Evolutionary conservation across 1,139 yeast species (phyloP).

Genomic region (Lodderomyces jiufengensis): DNA sequence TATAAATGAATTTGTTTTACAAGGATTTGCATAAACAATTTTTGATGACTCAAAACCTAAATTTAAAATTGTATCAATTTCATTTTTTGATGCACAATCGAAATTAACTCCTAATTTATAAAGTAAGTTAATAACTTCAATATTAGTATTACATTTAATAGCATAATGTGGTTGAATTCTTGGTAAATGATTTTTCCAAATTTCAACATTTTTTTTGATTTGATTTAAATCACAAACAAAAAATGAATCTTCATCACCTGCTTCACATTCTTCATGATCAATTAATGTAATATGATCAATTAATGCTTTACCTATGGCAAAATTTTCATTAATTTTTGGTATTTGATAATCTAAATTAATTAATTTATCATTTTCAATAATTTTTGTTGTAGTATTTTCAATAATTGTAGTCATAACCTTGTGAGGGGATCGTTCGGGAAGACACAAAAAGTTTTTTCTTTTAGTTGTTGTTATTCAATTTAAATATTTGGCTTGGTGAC

Average conservation of each 20-base stretch:
- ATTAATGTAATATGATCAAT: constrained; percentile 40
- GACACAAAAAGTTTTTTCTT: constrained; percentile 1
- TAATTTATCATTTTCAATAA: constrained; percentile 13
- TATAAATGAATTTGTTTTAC: constrained; percentile 79
- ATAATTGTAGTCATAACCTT: constrained; percentile 5
- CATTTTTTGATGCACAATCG: constrained; percentile 91
- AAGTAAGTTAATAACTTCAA: constrained; percentile 53
- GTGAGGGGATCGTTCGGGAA: constrained; percentile 2
- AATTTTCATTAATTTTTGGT: background rate
- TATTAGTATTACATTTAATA: constrained; percentile 86
- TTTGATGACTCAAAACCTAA: constrained; percentile 62
- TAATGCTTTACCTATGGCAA: constrained; percentile 38
- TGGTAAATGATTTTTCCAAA: constrained; percentile 68
- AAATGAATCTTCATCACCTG: constrained; percentile 85
- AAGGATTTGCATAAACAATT: constrained; percentile 91
- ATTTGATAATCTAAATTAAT: background rate
- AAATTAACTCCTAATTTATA: constrained; percentile 68
- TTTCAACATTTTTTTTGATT: constrained; percentile 52
- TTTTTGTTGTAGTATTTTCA: constrained; percentile 5
- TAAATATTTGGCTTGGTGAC: constrained; percentile 4
- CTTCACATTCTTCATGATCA: constrained; percentile 59
- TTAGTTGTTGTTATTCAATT: background rate
- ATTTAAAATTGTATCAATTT: constrained; percentile 63
- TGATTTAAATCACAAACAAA: constrained; percentile 85
- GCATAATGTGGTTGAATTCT: constrained; percentile 84